phyloP scores from a whole-genome alignment of 768 basidiomycete genomes.

The Leucocoprinus birnbaumii region DNA sequence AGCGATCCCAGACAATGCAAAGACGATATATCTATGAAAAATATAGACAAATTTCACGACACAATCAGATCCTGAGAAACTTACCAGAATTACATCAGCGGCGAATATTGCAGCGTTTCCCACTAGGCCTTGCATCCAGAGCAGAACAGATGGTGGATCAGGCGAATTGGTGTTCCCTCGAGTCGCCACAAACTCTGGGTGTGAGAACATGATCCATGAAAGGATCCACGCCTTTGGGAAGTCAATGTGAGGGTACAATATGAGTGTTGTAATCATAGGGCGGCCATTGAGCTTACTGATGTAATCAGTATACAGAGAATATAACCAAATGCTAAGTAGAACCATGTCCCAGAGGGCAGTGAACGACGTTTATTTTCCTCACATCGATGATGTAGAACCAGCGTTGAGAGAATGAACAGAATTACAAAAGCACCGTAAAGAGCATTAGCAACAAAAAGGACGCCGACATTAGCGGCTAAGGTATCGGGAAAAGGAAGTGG shows the following conservation, averaged over 20 bases:
- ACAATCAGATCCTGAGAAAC: neutral
- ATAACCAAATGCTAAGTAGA: neutral
- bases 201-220: neutral
- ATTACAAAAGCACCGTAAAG: conserved; percentile 1
- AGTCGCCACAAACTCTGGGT: neutral
- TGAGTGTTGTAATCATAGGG: no score
- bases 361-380: neutral
- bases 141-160: neutral
- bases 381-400: conserved; percentile 1
- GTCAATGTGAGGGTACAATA: neutral
- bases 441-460: neutral
- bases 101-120: neutral
- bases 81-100: conserved; percentile 3
- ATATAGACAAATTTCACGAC: neutral
- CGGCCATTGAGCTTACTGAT: neutral
- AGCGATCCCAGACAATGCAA: conserved; percentile 1
- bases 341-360: neutral
- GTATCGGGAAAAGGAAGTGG: neutral
- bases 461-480: neutral
- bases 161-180: neutral
- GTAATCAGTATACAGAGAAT: neutral
- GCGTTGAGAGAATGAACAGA: neutral
- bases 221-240: neutral
- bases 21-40: neutral
- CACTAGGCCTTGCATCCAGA: neutral